Evolutionary conservation across 2,329 filamentous ascomycete genomes (phyloP), one percentile per base, ranked within the genome.

Genomic region (Ilyonectria sp.): DNA sequence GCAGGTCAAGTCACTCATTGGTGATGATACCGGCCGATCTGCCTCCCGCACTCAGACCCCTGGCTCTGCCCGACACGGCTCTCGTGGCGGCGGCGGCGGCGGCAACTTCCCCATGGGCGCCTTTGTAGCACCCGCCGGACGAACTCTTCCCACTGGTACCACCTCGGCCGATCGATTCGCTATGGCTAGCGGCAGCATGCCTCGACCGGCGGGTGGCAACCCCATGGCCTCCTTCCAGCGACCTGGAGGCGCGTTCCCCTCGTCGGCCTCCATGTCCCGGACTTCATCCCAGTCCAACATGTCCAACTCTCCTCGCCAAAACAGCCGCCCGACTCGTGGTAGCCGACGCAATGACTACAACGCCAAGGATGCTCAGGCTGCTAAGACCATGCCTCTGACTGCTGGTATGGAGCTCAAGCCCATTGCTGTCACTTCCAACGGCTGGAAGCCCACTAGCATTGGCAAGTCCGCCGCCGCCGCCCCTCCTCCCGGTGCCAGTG

Each of bases 371-470:
- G 89, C 89, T 37, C 90, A 94, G 79, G 87, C 89, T 77, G 91
- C 93, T 79, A 94, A 94, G 86, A 90, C 89, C 71, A 98, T 98
- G 94, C 95, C 96, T 78, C 90, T 98, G 71, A 98, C 95, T 66
- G 90, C 91, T 67, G 92, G 93, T 73, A 86, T 90, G 84, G 93
- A 97, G 1, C 83, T 99, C 71, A 94, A 95, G 84, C 91, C 93
- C 57, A 92, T 98, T 57, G 85, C 89, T 67, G 82, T 90, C 47
- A 92, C 94, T 0, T 73, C 88, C n/a, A 88, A 84, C 63, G 95
- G 96, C 58, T 99, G 96, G 96, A 97, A 97, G 84, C 94, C 96
- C 29, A 90, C 86, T 60, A 96, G 92, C 75, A 69, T 97, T 58
- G 86, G 84, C 71, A 80, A 80, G 69, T 61, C 75, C 57, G 73